phyloP scores from a whole-genome alignment of 1,139 yeast genomes.

The Pichiaceae sp. region DNA sequence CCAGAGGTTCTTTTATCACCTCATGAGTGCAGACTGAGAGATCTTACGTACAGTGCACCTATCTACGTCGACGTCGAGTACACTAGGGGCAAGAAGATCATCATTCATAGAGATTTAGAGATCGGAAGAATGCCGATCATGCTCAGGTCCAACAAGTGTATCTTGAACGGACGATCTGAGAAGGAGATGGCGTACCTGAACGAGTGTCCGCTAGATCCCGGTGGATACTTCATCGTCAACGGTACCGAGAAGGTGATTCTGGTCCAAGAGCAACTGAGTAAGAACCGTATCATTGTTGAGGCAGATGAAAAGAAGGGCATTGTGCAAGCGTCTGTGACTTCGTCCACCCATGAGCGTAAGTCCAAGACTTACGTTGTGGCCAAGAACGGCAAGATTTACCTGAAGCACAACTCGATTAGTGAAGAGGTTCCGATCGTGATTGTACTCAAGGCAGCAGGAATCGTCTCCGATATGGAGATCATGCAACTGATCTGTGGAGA shows the following conservation, averaged over 20 bases:
- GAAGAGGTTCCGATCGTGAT: conserved; percentile 95
- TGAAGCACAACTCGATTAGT: conserved; percentile 80
- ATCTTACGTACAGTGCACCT: conserved; percentile 92
- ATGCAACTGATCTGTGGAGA: conserved; percentile 91
- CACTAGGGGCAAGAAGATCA: conserved; percentile 87
- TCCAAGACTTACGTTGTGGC: conserved; percentile 94
- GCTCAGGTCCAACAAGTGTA: conserved; percentile 90
- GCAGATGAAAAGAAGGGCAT: conserved; percentile 91
- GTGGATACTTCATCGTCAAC: conserved; percentile 95
- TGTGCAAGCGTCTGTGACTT: conserved; percentile 95
- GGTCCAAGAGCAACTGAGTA: conserved; percentile 93
- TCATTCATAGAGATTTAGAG: conserved; percentile 82
- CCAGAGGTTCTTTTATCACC: conserved; percentile 75
- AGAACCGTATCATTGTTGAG: conserved; percentile 95
- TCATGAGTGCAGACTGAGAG: conserved; percentile 93
- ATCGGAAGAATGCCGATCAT: conserved; percentile 98
- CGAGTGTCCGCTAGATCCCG: conserved; percentile 98
- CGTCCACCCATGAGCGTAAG: conserved; percentile 95
- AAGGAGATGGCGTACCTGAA: conserved; percentile 77
- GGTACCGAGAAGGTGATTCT: conserved; percentile 97
- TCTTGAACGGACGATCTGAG: conserved; percentile 70
- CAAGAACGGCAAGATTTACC: conserved; percentile 78
- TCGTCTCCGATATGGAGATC: conserved; percentile 86
- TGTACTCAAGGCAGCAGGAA: conserved; percentile 91
- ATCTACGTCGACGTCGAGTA: conserved; percentile 95